Conservation (phyloP, 345 rosid genomes). For the Citrus australasica region DNA sequence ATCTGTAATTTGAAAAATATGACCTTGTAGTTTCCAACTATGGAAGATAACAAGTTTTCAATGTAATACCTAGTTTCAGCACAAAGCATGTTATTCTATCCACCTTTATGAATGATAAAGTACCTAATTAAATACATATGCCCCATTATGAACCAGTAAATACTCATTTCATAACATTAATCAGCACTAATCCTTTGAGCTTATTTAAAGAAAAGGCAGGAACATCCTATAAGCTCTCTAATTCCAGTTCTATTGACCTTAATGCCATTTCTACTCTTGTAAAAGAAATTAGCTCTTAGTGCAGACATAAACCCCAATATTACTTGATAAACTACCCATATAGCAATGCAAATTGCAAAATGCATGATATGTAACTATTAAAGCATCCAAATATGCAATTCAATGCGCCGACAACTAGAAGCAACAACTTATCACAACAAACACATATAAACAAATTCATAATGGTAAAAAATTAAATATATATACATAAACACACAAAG, state of each 20-base stretch:
- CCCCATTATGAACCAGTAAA: neutral
- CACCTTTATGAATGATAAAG: neutral
- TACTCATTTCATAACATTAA: neutral
- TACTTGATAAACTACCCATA: neutral
- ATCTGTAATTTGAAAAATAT: neutral
- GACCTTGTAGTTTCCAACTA: neutral
- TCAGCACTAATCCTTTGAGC: neutral
- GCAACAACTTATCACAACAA: neutral
- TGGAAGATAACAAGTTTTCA: neutral
- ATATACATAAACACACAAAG: neutral
- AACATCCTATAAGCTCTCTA: neutral
- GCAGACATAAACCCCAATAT: neutral
- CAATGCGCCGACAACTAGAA: neutral
- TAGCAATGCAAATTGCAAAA: neutral
- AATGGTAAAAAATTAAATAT: neutral
- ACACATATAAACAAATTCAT: neutral
- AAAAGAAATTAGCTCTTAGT: neutral
- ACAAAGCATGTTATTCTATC: neutral
- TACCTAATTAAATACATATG: neutral
- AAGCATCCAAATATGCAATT: neutral
- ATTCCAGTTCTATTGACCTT: neutral
- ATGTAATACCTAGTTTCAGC: neutral
- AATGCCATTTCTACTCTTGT: neutral
- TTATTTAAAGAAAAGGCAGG: neutral
- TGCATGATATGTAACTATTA: neutral